Evolutionary conservation across 1,139 yeast species (phyloP), one percentile per base, ranked within the genome.

Genomic region (Saccharomyces hybrid): DNA sequence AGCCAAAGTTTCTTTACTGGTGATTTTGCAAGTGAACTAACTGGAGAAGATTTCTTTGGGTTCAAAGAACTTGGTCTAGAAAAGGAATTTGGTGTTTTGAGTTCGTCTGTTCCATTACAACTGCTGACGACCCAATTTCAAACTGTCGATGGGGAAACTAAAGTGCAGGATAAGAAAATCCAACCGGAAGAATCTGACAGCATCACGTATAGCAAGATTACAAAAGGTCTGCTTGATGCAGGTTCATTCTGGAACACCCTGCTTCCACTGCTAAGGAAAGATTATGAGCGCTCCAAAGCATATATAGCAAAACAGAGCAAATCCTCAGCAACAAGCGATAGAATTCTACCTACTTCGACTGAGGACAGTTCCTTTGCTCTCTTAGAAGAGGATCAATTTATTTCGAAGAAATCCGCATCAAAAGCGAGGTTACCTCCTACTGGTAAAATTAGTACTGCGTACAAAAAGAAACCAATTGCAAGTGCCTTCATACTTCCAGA

Each of bases 41-140:
- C 72, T 1, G 99, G 99, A 13, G 95, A 87, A 62, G 99, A 95
- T 72, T 93, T 91, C 77, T 95, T 95, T 74, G 99, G 99, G 0
- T 95, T 95, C 75, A 86, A 81, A 65, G 98, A 91, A 62, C 76
- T 95, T 50, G 99, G 99, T 0, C 75, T 95, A 59, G 99, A 93
- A 65, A 88, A 86, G 65, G 99, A 95, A 69, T 86, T 88, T 69
- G 91, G 95, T 13, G 75, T 91, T 69, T 73, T 91, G 54, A 86
- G 93, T 32, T 79, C 90, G 4, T 82, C 96, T 0, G 90, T 95
- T 41, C 99, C 99, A 1, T 76, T 95, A 50, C 96, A 93, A 69
- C 74, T 95, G 54, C 74, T 95, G 47, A 66, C 72, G 13, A 64
- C 69, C 16, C 97, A 91, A 63, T 86, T 95, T 28, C 80, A 87